Percentiles rank a stretch among this genome's conserved stretches.
phyloP scores from a whole-genome alignment of 305 asterid genomes.

The Petunia hybrid region DNA sequence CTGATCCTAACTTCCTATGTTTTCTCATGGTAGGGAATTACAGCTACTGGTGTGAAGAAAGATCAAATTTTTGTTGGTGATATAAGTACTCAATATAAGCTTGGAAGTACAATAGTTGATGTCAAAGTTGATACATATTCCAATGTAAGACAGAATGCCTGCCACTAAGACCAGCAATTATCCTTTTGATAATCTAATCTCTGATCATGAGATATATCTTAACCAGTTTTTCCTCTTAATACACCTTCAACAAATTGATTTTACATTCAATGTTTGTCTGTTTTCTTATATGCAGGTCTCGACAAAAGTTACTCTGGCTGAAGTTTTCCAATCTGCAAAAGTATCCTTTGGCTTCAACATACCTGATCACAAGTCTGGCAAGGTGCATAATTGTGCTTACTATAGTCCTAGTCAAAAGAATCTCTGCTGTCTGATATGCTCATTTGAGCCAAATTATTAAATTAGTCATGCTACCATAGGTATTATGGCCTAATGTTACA shows the following conservation, averaged over 20 bases:
- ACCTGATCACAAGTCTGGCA: constrained; percentile 90
- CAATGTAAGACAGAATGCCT: constrained; percentile 56
- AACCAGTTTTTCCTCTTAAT: neutral
- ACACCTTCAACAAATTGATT: neutral
- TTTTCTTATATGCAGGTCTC: constrained; percentile 55
- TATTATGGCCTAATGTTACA: neutral
- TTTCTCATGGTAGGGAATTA: constrained; percentile 62
- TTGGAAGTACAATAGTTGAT: constrained; percentile 72
- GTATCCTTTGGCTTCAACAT: constrained; percentile 74
- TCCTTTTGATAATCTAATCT: neutral
- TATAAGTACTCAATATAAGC: constrained; percentile 70
- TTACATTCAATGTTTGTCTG: constrained; percentile 14
- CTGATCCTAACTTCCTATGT: neutral
- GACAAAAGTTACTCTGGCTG: constrained; percentile 65
- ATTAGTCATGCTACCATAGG: neutral
- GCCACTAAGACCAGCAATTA: neutral
- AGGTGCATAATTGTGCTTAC: constrained; percentile 53
- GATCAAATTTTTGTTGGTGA: constrained; percentile 80
- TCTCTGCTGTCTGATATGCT: constrained; percentile 14
- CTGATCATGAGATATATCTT: neutral
- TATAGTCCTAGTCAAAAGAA: constrained; percentile 13
- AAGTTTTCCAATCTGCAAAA: constrained; percentile 69
- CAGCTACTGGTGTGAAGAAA: constrained; percentile 78
- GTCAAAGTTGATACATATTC: constrained; percentile 84
- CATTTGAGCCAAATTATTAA: neutral